These are phyloP conservation scores for Moringa oleifera DNA, from an alignment of 345 rosid genomes.

Conservation along the genomic window DNA sequence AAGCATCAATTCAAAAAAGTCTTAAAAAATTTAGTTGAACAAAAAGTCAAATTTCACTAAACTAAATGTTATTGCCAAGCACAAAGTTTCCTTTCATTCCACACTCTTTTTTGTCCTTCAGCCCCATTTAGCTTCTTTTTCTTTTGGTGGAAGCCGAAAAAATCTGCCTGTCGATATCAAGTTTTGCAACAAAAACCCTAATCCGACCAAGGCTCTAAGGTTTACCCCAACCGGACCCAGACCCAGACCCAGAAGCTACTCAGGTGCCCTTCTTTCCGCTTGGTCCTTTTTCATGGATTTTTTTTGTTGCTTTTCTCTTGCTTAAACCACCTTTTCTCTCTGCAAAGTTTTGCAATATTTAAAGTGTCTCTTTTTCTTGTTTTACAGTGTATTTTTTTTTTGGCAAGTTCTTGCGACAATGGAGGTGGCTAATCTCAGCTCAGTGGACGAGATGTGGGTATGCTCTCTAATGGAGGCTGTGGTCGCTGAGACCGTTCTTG, in stretches of 20 bases:
- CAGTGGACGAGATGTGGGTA: constrained; percentile 27
- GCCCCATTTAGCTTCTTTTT: neutral
- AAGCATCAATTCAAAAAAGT: neutral
- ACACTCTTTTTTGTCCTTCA: neutral
- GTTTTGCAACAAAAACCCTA: constrained; percentile 27
- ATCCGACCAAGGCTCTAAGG: constrained; percentile 33
- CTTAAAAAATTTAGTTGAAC: neutral
- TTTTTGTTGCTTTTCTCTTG: neutral
- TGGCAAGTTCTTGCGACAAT: constrained; percentile 27
- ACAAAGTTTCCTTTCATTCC: constrained; percentile 3
- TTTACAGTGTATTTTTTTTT: constrained; percentile 16
- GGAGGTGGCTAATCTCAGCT: constrained; percentile 33
- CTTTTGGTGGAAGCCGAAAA: constrained; percentile 1
- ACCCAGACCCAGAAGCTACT: constrained; percentile 32
- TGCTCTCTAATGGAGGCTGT: constrained; percentile 28
- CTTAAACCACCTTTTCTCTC: neutral
- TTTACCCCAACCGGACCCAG: constrained; percentile 40
- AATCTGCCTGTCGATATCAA: constrained; percentile 15
- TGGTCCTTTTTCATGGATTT: neutral
- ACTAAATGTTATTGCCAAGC: neutral
- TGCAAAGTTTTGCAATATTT: neutral
- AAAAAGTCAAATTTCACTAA: neutral
- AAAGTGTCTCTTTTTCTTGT: constrained; percentile 14
- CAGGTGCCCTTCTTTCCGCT: constrained; percentile 21
- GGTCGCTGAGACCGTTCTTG: constrained; percentile 31